Percentiles rank a stretch among this genome's conserved stretches.
phyloP scores from a whole-genome alignment of 176 grass and related monocot genomes.

The Oryza rufipogon region DNA sequence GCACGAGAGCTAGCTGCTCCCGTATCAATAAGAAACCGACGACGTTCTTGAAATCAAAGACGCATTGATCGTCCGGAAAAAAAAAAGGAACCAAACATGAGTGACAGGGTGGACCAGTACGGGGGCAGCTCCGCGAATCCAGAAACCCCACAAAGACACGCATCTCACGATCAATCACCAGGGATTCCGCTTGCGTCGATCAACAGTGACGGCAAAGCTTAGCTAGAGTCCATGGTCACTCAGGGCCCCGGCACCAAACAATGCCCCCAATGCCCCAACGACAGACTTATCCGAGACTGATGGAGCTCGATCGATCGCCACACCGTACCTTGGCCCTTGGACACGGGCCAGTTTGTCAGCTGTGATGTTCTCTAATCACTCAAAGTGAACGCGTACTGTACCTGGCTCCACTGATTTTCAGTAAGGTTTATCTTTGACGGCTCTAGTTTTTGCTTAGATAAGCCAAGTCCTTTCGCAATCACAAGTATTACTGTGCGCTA shows the following conservation, averaged over 20 bases:
- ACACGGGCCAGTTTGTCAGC: not conserved
- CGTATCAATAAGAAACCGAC: not conserved
- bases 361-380: not conserved
- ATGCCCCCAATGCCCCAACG: slow-evolving; percentile 19
- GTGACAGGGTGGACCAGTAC: not conserved
- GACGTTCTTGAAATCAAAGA: slow-evolving; percentile 7
- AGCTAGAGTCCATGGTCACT: not conserved
- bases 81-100: slow-evolving; percentile 3
- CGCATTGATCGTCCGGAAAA: not conserved
- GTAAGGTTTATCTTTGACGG: not conserved
- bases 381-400: not conserved
- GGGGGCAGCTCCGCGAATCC: slow-evolving; percentile 10
- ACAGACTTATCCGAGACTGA: slow-evolving; percentile 8
- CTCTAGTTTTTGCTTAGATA: not conserved
- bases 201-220: not conserved
- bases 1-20: not conserved
- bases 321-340: not conserved
- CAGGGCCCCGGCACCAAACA: slow-evolving; percentile 14
- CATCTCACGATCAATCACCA: not conserved
- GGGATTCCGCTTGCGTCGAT: not conserved
- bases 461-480: no score
- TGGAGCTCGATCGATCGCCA: not conserved
- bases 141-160: not conserved
- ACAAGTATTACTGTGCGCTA: no score
- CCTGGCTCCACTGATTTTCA: not conserved